Evolutionary conservation across 148 eudicot genomes (phyloP), one percentile per base, ranked within the genome.

Genomic region (Mesembryanthemum crystallinum): DNA sequence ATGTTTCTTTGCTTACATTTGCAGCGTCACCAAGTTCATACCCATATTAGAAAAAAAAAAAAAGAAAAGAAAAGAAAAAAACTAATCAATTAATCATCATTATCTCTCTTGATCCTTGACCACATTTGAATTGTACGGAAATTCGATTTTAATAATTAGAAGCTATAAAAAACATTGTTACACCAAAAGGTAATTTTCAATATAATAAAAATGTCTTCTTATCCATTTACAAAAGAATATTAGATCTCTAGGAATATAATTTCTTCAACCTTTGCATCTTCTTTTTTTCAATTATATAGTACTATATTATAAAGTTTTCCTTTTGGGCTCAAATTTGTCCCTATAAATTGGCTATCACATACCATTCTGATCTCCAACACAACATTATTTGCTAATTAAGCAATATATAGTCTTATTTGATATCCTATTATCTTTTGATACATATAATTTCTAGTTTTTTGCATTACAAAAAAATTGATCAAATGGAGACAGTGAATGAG

Each of bases 401-500:
- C 13, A 9, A 8, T 14, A 32, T n/a, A 23, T 18, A 24, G 18
- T 37, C 21, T 20, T 24, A n/a, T 25, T 27, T 7, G 15, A 24
- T n/a, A n/a, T n/a, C n/a, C 3, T 10, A 71, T 21, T 9, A 9
- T 6, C 7, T 10, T 8, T 4, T 5, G 11, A 23, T 12, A 1
- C 33, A n/a, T n/a, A n/a, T n/a, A n/a, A n/a, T 8, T 8, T 17
- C 2, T 45, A 29, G 15, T 43, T 4, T 18, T 63, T 29, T 17
- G n/a, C n/a, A n/a, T 43, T n/a, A 21, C n/a, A 64, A 29, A 5
- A 3, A 61, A 24, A 68, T 35, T 35, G 6, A 3, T 35, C 39
- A 10, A 81, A 82, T 82, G 85, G 85, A 78, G 4, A 47, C 73
- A 55, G 67, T 82, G 4, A 82, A 71, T 37, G 85, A 82, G 61